Conservation (phyloP, 2,329 filamentous ascomycete species). For the Colletotrichum tabaci region DNA sequence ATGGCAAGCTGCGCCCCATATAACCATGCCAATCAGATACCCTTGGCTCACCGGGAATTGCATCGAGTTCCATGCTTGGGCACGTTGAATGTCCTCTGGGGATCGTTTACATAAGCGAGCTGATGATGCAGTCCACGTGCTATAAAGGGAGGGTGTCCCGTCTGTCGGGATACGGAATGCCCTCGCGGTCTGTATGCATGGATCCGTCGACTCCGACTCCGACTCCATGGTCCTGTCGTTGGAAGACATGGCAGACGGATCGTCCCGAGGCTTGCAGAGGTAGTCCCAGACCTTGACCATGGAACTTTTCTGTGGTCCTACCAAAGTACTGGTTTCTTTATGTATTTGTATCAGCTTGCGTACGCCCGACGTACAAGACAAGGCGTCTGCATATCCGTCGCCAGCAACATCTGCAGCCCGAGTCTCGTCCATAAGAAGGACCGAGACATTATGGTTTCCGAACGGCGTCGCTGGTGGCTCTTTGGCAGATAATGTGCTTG, state of each 20-base stretch:
- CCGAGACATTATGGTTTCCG: not conserved
- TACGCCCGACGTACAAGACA: not conserved
- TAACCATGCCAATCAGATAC: slow-evolving; percentile 23
- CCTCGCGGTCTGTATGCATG: not conserved
- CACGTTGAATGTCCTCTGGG: slow-evolving; percentile 1
- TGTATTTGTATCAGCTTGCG: not conserved
- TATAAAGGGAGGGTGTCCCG: not conserved
- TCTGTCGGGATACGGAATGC: not conserved
- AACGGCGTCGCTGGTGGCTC: no score
- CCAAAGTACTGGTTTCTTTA: not conserved
- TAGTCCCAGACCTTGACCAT: not conserved
- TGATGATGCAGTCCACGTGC: slow-evolving; percentile 14
- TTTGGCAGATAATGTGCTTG: no score
- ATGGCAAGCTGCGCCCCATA: slow-evolving; percentile 10
- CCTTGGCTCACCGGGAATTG: slow-evolving; percentile 21
- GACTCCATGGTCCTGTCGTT: not conserved
- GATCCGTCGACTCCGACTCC: not conserved
- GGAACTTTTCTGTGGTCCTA: not conserved
- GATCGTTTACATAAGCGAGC: slow-evolving; percentile 26
- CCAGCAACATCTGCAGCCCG: not conserved
- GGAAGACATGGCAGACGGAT: not conserved
- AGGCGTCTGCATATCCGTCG: not conserved
- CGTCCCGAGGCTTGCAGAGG: not conserved
- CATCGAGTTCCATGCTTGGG: not conserved
- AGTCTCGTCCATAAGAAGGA: not conserved